Evolutionary conservation across 768 basidiomycete species (phyloP), one percentile per base, ranked within the genome.

Genomic region (Rhodotorula babjevae): DNA sequence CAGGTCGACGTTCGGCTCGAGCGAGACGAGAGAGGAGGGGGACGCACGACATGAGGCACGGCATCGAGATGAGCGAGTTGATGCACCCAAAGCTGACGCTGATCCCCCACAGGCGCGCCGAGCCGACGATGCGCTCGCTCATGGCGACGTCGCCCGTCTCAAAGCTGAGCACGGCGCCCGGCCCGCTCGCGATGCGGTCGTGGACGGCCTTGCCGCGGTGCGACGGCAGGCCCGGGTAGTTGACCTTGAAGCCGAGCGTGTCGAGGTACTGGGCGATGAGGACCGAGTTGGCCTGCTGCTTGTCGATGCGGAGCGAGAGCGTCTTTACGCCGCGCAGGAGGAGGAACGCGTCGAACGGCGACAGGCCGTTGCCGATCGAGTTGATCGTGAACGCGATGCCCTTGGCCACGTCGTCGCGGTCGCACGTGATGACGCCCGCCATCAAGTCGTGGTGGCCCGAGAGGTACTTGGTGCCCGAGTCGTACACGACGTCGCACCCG

Each of bases 381-480:
- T 98, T 98, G 82, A 98, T 91, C 47, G 88, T 86, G 81, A 95
- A 97, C 0, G 88, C 90, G 74, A 99, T 85, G 84, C 90, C 87
- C 90, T 94, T 90, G 69, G 90, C 90, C 62, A 97, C 78, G 77
- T 96, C 93, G 67, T 94, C 92, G 63, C 90, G 84, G 82, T 93
- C 91, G 83, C 93, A 96, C 40, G 88, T 89, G 75, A 98, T 90
- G 58, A 92, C 88, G 70, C 96, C 96, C 0, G 96, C 95, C 96
- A 99, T 99, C 74, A 99, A 87, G 80, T 99, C 96, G 82, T 99
- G 96, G 79, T 99, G 96, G 15, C 96, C 96, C 36, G 91, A 93
- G 59, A 99, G 85, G 81, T 98, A 98, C 80, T 99, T 99, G 33
- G 96, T 98, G 18, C 89, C 96, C 70, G 92, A 94, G 81, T 99